Conservation (phyloP, 23 red algal genomes). For the Gracilaria vermiculophylla region DNA sequence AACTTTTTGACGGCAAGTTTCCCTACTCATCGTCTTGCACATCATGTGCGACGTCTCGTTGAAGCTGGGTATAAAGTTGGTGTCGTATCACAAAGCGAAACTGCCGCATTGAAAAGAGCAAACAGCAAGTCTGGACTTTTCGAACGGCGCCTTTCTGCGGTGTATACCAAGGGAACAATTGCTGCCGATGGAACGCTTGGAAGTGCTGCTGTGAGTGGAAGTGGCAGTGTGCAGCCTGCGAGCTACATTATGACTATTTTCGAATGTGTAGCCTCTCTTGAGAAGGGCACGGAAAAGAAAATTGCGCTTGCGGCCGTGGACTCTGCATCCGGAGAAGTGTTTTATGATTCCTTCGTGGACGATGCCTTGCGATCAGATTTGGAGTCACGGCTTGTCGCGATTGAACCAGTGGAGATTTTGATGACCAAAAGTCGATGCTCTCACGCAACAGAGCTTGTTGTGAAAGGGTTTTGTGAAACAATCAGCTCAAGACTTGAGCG, state of each 20-base stretch:
- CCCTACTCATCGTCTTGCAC: constrained; percentile 41
- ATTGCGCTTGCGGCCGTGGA: constrained; percentile 70
- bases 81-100: constrained; percentile 81
- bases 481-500: constrained; percentile 20
- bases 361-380: constrained; percentile 65
- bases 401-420: constrained; percentile 73
- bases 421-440: constrained; percentile 21
- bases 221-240: neutral
- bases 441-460: neutral
- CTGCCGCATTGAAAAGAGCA: constrained; percentile 78
- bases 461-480: constrained; percentile 8
- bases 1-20: constrained; percentile 84
- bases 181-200: constrained; percentile 54
- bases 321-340: constrained; percentile 66
- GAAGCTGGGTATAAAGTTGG: constrained; percentile 72
- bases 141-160: constrained; percentile 55
- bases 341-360: constrained; percentile 65
- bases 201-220: neutral
- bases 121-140: constrained; percentile 53
- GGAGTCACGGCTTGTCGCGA: constrained; percentile 57
- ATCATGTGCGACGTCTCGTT: constrained; percentile 73
- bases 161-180: constrained; percentile 60
- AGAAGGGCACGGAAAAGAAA: neutral
- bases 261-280: neutral
- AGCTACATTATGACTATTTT: constrained; percentile 44